These are phyloP conservation scores for Rhinocladiella mackenziei DNA, from an alignment of 2,329 filamentous ascomycete genomes.

Conservation along the genomic window DNA sequence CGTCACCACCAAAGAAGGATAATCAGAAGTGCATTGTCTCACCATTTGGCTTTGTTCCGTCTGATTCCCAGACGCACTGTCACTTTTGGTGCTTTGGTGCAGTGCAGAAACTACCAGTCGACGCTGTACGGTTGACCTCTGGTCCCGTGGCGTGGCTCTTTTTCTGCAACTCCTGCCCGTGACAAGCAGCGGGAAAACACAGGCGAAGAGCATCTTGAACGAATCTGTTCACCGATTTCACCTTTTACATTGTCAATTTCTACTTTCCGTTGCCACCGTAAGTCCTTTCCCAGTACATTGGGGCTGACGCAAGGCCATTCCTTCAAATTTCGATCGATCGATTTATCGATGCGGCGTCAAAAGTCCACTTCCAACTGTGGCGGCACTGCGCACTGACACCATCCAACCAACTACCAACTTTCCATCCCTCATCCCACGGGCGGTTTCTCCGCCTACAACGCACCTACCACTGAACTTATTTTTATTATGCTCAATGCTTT, in stretches of 20 bases:
- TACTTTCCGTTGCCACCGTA: too few relatives aligned
- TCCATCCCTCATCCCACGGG: constrained; percentile 6
- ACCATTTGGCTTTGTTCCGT: constrained; percentile 4
- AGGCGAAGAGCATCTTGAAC: too few relatives aligned
- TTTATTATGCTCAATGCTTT: constrained; percentile 24
- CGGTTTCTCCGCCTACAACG: constrained; percentile 17
- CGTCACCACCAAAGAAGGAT: constrained; percentile 16
- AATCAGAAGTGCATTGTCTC: constrained; percentile 18
- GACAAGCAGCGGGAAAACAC: constrained; percentile 1
- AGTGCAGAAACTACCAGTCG: constrained; percentile 8
- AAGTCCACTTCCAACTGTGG: too few relatives aligned
- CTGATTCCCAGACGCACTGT: constrained; percentile 2
- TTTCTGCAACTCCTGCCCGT: constrained; percentile 8
- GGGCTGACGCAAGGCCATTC: constrained; percentile 6
- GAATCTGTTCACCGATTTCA: too few relatives aligned
- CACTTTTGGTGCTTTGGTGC: constrained; percentile 2
- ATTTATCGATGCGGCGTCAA: too few relatives aligned
- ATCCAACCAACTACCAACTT: constrained; percentile 3
- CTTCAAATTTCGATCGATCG: constrained; percentile 11
- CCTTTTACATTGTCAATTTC: too few relatives aligned
- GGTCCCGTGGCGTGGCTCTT: constrained; percentile 26
- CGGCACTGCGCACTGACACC: constrained; percentile 19
- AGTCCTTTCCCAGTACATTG: background rate
- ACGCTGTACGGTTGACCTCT: constrained; percentile 29
- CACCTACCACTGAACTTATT: constrained; percentile 19